phyloP scores from a whole-genome alignment of 805 yeast species.

The Schizosaccharomyces cryophilus region DNA sequence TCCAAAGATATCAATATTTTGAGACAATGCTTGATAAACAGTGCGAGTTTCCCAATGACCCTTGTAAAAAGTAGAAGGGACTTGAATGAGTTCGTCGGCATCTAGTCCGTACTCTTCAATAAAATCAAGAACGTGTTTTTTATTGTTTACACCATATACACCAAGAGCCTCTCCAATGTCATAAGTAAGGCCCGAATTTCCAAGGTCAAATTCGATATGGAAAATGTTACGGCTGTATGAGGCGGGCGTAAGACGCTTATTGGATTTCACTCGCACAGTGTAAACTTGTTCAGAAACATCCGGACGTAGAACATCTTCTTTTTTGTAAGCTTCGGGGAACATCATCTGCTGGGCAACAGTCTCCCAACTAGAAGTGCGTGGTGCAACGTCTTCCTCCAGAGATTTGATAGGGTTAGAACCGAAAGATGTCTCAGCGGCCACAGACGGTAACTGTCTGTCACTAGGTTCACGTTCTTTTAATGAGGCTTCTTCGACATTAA shows the following conservation, averaged over 20 bases:
- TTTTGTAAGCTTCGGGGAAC: slow-evolving; percentile 56
- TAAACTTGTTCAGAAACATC: slow-evolving; percentile 69
- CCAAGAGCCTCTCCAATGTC: slow-evolving; percentile 95
- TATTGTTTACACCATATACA: slow-evolving; percentile 68
- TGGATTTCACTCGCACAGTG: slow-evolving; percentile 71
- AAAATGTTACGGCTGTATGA: slow-evolving; percentile 85
- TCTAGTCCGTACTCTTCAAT: slow-evolving; percentile 46
- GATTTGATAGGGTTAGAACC: neutral
- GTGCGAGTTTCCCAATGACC: slow-evolving; percentile 46
- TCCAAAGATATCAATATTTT: slow-evolving; percentile 70
- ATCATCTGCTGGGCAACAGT: slow-evolving; percentile 46
- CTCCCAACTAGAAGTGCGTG: slow-evolving; percentile 13
- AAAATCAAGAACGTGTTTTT: slow-evolving; percentile 40
- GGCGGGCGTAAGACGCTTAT: slow-evolving; percentile 69
- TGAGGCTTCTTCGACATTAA: neutral
- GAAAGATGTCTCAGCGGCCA: neutral
- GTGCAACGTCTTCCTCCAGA: neutral
- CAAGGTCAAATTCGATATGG: slow-evolving; percentile 81
- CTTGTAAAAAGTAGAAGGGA: slow-evolving; percentile 42
- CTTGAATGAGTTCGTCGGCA: slow-evolving; percentile 41
- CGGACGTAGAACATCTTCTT: slow-evolving; percentile 47
- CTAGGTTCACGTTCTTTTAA: neutral
- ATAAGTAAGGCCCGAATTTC: slow-evolving; percentile 75
- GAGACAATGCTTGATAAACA: slow-evolving; percentile 53
- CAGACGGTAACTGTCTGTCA: neutral